These are phyloP conservation scores for Ceratobasidium sp. DNA, from an alignment of 1,284 basidiomycete genomes.

Conservation along the genomic window DNA sequence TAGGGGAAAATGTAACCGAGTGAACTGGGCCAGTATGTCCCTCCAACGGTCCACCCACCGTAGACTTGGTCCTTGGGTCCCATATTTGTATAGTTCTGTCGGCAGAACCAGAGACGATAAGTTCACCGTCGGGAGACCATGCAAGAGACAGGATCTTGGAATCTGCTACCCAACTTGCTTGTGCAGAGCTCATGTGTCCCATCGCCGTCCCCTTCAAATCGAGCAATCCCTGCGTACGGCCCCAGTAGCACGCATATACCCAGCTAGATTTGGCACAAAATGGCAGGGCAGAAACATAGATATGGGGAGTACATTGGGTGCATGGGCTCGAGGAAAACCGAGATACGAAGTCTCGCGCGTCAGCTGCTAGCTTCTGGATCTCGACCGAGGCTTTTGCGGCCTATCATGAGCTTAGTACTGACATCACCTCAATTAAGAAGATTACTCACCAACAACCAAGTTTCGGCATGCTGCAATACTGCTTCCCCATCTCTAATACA, in stretches of 20 bases:
- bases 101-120: not conserved
- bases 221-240: not conserved
- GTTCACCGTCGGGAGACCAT: not conserved
- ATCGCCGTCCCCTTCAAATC: not conserved
- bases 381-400: not conserved
- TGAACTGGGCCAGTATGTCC: not conserved
- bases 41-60: not conserved
- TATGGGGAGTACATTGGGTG: conserved; percentile 23
- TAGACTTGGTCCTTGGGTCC: not conserved
- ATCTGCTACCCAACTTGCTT: not conserved
- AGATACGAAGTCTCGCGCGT: conserved; percentile 16
- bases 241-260: not conserved
- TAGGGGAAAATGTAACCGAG: not conserved
- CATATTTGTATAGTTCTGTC: not conserved
- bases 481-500: too few species aligned
- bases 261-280: not conserved
- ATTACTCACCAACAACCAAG: too few species aligned
- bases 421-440: not conserved
- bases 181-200: not conserved
- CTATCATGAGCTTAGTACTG: not conserved
- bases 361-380: not conserved
- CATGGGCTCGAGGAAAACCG: conserved; percentile 1
- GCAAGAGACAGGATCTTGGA: not conserved
- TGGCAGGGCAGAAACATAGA: conserved; percentile 36
- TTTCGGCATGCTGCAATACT: too few species aligned